These are phyloP conservation scores for Epicoccum nigrum DNA, from an alignment of 2,329 filamentous ascomycete genomes.

Conservation along the genomic window DNA sequence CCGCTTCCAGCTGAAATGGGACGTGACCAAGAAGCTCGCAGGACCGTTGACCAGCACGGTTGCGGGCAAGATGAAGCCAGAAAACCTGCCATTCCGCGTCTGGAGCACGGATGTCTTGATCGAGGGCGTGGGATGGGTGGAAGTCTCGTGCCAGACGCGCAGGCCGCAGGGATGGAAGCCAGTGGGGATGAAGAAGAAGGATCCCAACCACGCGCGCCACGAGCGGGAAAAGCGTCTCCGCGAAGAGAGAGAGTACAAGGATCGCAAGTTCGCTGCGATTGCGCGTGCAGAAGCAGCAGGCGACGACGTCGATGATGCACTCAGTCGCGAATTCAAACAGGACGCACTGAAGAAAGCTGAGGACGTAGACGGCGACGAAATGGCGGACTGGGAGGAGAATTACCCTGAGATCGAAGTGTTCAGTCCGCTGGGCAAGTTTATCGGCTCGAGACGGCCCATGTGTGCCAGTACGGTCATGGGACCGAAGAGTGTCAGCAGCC, in stretches of 20 bases:
- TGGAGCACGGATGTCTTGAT: slow-evolving; percentile 84
- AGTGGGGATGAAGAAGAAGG: slow-evolving; percentile 57
- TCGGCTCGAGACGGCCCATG: slow-evolving; percentile 71
- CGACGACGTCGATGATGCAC: slow-evolving; percentile 42
- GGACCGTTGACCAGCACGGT: slow-evolving; percentile 72
- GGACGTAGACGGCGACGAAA: slow-evolving; percentile 15
- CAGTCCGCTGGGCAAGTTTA: slow-evolving; percentile 80
- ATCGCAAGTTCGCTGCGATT: slow-evolving; percentile 28
- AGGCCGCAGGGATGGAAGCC: slow-evolving; percentile 41
- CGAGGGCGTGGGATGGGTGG: slow-evolving; percentile 92
- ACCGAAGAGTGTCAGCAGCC: slow-evolving; percentile 59
- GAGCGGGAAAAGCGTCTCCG: slow-evolving; percentile 19
- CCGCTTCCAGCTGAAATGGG: slow-evolving; percentile 74
- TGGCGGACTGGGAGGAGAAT: slow-evolving; percentile 25
- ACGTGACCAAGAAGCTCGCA: slow-evolving; percentile 80
- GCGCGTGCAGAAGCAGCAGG: slow-evolving; percentile 12
- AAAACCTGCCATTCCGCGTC: slow-evolving; percentile 78
- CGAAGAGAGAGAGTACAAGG: slow-evolving; percentile 19
- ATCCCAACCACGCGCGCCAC: slow-evolving; percentile 35
- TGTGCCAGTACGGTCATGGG: slow-evolving; percentile 69
- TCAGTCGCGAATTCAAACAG: slow-evolving; percentile 28
- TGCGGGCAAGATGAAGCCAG: slow-evolving; percentile 67
- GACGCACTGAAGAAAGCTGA: neutral
- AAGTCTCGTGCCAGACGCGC: slow-evolving; percentile 82
- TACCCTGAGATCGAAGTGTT: slow-evolving; percentile 84